Evolutionary conservation across 441 rosid species (phyloP), one percentile per base, ranked within the genome.

Genomic region (Populus hybrid): DNA sequence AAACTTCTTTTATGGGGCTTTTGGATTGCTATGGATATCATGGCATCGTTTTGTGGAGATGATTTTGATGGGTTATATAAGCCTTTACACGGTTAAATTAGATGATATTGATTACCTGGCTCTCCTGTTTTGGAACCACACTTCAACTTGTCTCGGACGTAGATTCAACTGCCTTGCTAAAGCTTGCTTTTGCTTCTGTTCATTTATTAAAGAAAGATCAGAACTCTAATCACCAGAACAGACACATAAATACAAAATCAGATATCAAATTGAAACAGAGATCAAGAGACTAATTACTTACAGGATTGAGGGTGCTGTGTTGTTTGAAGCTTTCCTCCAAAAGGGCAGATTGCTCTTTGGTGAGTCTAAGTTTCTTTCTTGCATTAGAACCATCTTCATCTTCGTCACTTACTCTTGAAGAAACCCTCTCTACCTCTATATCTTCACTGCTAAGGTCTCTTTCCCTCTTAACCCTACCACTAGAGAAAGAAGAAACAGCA

Each of bases 61-160:
- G 1, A 6, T 87, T 93, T 81, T 88, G 38, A 59, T 1, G 26
- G 77, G 0, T 68, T 31, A 68, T 61, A n/a, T 2, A 64, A 12
- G 14, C 10, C 18, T 18, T 9, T 9, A 24, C 0, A 0, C 8
- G 9, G 87, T 77, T 87, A 82, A 89, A 42, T n/a, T 69, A 64
- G 69, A 8, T 38, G 85, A 16, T 31, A 3, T 71, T 14, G 16
- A 86, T 81, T 74, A 95, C 99, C 98, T 92, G 68, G 99, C 99
- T 86, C 99, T 84, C 77, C 99, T 86, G 88, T 95, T 95, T 76
- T 95, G 99, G 86, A 95, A 95, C 99, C 99, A 95, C 23, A 95
- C 99, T 85, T 95, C 99, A 56, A 95, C 97, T 78, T 95, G 99
- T 80, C 99, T 88, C 0, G 97, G 89, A 71, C 92, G 84, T 68